phyloP scores from a whole-genome alignment of 805 yeast species.

The Candida pseudoglaebosa region DNA sequence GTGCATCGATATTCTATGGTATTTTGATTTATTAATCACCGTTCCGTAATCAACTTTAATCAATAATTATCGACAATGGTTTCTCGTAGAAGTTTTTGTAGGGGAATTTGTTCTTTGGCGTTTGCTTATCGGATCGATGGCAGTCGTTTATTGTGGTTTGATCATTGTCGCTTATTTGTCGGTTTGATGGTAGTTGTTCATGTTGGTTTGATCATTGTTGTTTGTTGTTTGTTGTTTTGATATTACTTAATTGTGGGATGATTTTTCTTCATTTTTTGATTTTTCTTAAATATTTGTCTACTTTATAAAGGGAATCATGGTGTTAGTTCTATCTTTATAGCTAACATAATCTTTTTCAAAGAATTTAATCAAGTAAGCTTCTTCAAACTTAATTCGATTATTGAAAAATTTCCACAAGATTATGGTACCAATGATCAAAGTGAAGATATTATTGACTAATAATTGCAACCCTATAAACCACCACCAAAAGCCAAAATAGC shows the following conservation, averaged over 20 bases:
- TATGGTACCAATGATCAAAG: constrained; percentile 49
- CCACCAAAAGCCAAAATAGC: constrained; percentile 86
- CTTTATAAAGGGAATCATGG: constrained; percentile 48
- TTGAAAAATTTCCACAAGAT: constrained; percentile 68
- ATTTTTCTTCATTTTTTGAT: background rate
- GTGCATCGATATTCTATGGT: too few species aligned
- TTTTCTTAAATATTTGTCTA: constrained; percentile 4
- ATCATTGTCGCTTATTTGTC: too few species aligned
- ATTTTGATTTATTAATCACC: too few species aligned
- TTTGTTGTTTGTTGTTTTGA: background rate
- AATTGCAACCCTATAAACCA: constrained; percentile 91
- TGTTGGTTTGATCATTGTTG: background rate
- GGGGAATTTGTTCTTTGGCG: too few species aligned
- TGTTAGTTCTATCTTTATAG: constrained; percentile 48
- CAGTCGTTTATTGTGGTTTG: too few species aligned
- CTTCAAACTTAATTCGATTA: constrained; percentile 69
- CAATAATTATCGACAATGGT: too few species aligned
- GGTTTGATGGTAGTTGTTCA: background rate
- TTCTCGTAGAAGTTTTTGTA: too few species aligned
- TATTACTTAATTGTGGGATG: too few species aligned
- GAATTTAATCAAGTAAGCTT: constrained; percentile 55
- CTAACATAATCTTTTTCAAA: constrained; percentile 63
- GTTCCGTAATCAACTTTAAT: too few species aligned
- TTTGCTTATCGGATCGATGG: too few species aligned
- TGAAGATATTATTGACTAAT: constrained; percentile 60